Percentiles rank a stretch among this genome's conserved stretches.
Evolutionary conservation across 371 early-diverging fungal genomes (phyloP).

Genomic region (Capillidium rhysosporum): DNA sequence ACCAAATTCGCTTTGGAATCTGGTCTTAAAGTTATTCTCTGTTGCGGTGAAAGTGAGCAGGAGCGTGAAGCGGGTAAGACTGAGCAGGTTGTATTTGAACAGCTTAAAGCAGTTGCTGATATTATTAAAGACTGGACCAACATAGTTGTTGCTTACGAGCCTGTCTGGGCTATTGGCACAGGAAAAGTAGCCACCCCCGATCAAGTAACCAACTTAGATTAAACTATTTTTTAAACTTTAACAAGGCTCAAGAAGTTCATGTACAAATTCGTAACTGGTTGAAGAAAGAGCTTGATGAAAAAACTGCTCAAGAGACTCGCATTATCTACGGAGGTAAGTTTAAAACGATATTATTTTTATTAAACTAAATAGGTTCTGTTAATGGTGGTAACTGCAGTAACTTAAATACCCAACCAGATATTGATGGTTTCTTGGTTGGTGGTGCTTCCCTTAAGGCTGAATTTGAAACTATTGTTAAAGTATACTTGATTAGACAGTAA

Average conservation of each 20-base stretch:
- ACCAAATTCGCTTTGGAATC: conserved; percentile 66
- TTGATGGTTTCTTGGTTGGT: conserved; percentile 99
- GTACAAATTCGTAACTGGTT: conserved; percentile 76
- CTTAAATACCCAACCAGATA: conserved; percentile 49
- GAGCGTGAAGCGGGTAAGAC: conserved; percentile 83
- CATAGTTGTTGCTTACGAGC: conserved; percentile 99
- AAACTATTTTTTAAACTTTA: not conserved
- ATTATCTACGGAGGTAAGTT: conserved; percentile 90
- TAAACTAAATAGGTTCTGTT: conserved; percentile 32
- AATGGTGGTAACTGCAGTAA: conserved; percentile 69
- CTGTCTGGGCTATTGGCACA: conserved; percentile 99
- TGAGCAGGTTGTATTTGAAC: conserved; percentile 69
- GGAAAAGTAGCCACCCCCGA: conserved; percentile 94
- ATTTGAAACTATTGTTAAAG: conserved; percentile 40
- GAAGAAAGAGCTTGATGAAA: conserved; percentile 49
- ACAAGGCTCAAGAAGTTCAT: conserved; percentile 89
- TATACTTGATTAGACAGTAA: too few species aligned
- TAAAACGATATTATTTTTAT: not conserved
- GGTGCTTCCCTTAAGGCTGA: conserved; percentile 91
- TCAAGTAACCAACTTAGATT: conserved; percentile 25
- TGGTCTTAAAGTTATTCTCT: conserved; percentile 88
- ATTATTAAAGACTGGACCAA: conserved; percentile 62
- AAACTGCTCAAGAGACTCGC: conserved; percentile 69
- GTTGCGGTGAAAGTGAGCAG: conserved; percentile 92
- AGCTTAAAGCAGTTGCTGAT: conserved; percentile 65